Evolutionary conservation across 225 moss, liverwort and hornwort species (phyloP).

Genomic region (Marchantia paleacea): DNA sequence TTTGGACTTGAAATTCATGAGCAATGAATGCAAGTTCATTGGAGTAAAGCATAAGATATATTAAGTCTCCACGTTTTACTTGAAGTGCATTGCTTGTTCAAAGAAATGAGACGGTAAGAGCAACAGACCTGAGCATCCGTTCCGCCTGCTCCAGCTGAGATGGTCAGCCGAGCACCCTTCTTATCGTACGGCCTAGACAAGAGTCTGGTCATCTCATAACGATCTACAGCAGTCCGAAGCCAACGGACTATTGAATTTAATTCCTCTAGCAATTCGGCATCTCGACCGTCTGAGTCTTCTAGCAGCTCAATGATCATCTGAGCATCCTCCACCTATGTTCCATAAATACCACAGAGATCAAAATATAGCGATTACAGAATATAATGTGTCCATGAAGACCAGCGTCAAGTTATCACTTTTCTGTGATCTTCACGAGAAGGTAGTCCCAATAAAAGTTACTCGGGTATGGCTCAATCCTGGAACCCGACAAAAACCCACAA

Average conservation of each 20-base stretch:
- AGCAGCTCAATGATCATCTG: constrained; percentile 76
- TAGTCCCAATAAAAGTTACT: too few species aligned
- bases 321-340: constrained; percentile 68
- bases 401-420: too few species aligned
- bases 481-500: too few species aligned
- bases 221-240: constrained; percentile 65
- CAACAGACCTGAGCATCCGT: constrained; percentile 77
- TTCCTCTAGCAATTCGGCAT: constrained; percentile 74
- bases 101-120: constrained; percentile 6
- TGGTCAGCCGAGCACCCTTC: constrained; percentile 73
- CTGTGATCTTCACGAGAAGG: too few species aligned
- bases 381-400: too few species aligned
- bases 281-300: constrained; percentile 68
- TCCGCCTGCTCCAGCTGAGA: constrained; percentile 97
- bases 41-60: too few species aligned
- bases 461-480: too few species aligned
- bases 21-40: too few species aligned
- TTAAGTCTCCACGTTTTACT: too few species aligned
- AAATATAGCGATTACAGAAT: too few species aligned
- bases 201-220: constrained; percentile 89
- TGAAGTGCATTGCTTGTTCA: too few species aligned
- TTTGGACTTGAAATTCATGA: too few species aligned
- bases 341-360: neutral
- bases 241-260: constrained; percentile 65
- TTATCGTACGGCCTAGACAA: constrained; percentile 83